Base-by-base conservation (phyloP, 2,329 filamentous ascomycete species). In the Cladosporium sp. region DNA sequence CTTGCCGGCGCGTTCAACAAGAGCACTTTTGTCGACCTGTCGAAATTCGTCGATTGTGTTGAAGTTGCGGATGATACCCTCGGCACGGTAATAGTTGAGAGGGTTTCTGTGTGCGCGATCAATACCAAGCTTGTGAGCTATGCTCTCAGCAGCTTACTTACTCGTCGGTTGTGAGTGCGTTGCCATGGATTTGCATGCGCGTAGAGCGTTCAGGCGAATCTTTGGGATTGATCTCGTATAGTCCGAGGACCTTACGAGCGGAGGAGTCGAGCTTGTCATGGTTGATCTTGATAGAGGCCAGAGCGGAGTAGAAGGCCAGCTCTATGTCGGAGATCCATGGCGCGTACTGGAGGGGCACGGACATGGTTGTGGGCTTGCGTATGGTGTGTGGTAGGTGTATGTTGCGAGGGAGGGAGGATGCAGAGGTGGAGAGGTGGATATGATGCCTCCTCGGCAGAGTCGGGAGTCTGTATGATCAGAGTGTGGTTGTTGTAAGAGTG, bases 211-310 rank as follows among this genome's bases (percentile, higher is more conserved):
- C 84, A 0, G 88, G 82, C 33, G 83, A 72, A 59, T 88, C 85
- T 36, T 77, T 75, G 9, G 83, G 75, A 38, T 86, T 85, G 58
- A 93, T 83, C 70, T 96, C 89, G 67, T 98, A 98, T 38, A 95
- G 72, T 3, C 93, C 93, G 25, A 95, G 77, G 2, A 97, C 79
- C 53, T 85, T 84, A 38, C 92, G 86, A 19, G 90, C 87, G 8
- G 91, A 95, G 69, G 95, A 92, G 72, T 96, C 88, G 45, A 98
- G 87, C 72, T 91, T 95, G 73, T 96, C 93, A 78, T 95, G 85
- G 68, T 97, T 90, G 66, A 98, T 89, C 72, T 98, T 98, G 58
- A 86, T 86, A 5, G 85, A 83, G 53, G 94, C 93, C n/a, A 98
- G 80, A 4, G 89, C 85, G 39, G 88, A 86, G 67, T 96, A 98